These are phyloP conservation scores for Botrytis fragariae DNA, from an alignment of 2,329 filamentous ascomycete genomes.

Conservation along the genomic window DNA sequence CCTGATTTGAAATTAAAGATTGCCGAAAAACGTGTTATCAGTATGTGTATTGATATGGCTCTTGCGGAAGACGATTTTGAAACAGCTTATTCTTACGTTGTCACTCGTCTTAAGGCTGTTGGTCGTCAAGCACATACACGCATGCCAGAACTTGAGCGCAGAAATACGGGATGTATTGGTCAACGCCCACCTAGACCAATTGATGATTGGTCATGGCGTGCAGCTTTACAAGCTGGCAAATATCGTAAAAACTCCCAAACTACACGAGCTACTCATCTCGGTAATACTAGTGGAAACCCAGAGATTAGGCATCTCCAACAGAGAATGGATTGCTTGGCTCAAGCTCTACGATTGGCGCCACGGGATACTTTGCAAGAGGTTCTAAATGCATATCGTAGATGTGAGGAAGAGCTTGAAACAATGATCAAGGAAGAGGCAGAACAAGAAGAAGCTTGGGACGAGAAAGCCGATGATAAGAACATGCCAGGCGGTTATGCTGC, in stretches of 20 bases:
- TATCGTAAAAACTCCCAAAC: conserved; percentile 59
- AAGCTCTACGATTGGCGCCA: conserved; percentile 72
- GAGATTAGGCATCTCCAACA: conserved; percentile 74
- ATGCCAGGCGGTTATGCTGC: conserved; percentile 55
- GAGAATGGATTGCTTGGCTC: conserved; percentile 74
- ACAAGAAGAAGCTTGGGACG: conserved; percentile 69
- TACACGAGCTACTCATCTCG: conserved; percentile 56
- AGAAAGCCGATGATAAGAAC: conserved; percentile 56
- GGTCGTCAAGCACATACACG: conserved; percentile 34
- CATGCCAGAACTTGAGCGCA: conserved; percentile 26
- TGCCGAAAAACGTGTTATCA: conserved; percentile 66
- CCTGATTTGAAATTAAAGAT: conserved; percentile 31
- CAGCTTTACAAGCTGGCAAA: conserved; percentile 74
- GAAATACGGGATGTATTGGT: conserved; percentile 30
- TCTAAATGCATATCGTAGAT: conserved; percentile 69
- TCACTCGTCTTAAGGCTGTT: conserved; percentile 60
- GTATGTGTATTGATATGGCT: conserved; percentile 78
- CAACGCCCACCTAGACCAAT: conserved; percentile 31
- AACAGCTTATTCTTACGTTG: conserved; percentile 80
- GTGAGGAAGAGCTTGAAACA: conserved; percentile 72
- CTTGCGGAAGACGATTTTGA: conserved; percentile 78
- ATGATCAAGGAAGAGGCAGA: conserved; percentile 65
- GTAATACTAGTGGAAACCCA: conserved; percentile 57
- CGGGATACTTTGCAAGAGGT: conserved; percentile 69
- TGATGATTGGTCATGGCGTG: conserved; percentile 75